Conservation (phyloP, 2,329 filamentous ascomycete genomes). For the Arthrobotrys sphaeroides region DNA sequence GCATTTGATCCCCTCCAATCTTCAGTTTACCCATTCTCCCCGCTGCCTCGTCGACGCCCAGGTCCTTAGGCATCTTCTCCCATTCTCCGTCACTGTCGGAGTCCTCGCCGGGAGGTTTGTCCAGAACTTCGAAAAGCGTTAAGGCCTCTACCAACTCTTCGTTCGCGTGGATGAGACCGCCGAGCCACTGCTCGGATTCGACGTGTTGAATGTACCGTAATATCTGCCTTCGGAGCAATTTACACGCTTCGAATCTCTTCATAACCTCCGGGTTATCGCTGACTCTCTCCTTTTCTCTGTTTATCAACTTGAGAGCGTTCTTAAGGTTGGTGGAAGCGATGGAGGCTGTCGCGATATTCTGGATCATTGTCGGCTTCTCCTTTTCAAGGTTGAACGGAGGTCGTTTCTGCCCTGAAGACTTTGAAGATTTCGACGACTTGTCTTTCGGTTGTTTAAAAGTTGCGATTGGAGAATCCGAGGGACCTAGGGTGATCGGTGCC, state of each 20-base stretch:
- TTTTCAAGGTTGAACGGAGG: conserved; percentile 82
- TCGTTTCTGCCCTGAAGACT: conserved; percentile 67
- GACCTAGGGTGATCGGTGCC: conserved; percentile 58
- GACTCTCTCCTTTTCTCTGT: conserved; percentile 85
- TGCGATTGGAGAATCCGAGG: conserved; percentile 61
- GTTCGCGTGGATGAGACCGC: conserved; percentile 89
- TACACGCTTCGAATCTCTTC: conserved; percentile 84
- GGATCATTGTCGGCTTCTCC: conserved; percentile 86
- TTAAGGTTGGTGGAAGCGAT: conserved; percentile 90
- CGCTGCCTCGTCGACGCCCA: conserved; percentile 59
- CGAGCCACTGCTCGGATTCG: conserved; percentile 89
- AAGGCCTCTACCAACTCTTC: conserved; percentile 93
- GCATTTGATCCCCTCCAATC: conserved; percentile 60
- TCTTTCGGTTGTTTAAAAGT: conserved; percentile 57
- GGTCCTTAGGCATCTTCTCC: conserved; percentile 73
- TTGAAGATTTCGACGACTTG: conserved; percentile 58
- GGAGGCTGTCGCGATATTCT: conserved; percentile 86
- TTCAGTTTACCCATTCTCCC: conserved; percentile 67
- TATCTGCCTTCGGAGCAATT: conserved; percentile 82
- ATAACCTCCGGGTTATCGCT: conserved; percentile 82
- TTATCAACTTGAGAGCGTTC: conserved; percentile 88
- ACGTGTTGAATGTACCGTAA: conserved; percentile 92
- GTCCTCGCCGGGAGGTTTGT: conserved; percentile 81
- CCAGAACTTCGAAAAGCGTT: conserved; percentile 93
- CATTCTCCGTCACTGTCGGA: conserved; percentile 72